Percentiles rank a stretch among this genome's conserved stretches.
Evolutionary conservation across 2,329 filamentous ascomycete species (phyloP).

Genomic region (Metarhizium sp.): DNA sequence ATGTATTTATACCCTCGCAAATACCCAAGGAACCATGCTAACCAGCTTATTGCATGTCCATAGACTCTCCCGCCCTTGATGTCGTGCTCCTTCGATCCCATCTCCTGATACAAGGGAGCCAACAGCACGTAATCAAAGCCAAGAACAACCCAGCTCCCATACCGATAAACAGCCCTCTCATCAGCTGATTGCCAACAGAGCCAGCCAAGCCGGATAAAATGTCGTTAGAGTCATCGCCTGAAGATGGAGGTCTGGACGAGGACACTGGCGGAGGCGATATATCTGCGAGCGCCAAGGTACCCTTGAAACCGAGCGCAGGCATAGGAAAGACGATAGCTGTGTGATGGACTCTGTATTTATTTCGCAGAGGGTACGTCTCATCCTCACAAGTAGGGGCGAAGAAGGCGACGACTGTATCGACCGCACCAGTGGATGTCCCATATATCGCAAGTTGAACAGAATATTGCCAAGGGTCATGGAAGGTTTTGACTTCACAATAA

Average conservation of each 20-base stretch:
- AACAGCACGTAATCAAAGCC: background rate
- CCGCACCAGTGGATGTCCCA: too few species aligned
- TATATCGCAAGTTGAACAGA: background rate
- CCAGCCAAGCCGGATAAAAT: background rate
- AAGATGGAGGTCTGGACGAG: background rate
- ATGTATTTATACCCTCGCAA: background rate
- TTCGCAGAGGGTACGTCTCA: background rate
- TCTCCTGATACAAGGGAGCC: background rate
- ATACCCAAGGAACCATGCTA: background rate
- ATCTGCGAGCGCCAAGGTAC: background rate
- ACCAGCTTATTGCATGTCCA: background rate
- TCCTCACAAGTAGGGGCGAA: background rate
- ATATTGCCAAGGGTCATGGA: background rate
- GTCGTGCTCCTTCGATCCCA: background rate
- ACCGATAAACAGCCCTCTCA: slow-evolving; percentile 1
- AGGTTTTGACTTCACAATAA: too few species aligned
- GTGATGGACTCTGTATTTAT: background rate
- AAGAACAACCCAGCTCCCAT: background rate
- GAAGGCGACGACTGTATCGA: background rate
- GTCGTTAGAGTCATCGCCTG: background rate
- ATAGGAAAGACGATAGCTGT: background rate
- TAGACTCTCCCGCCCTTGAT: background rate
- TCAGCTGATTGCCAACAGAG: background rate
- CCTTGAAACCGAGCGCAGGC: background rate
- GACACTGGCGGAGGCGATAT: background rate